Conservation (phyloP, 352 stramenopile species). For the Phytophthora agathidicida region DNA sequence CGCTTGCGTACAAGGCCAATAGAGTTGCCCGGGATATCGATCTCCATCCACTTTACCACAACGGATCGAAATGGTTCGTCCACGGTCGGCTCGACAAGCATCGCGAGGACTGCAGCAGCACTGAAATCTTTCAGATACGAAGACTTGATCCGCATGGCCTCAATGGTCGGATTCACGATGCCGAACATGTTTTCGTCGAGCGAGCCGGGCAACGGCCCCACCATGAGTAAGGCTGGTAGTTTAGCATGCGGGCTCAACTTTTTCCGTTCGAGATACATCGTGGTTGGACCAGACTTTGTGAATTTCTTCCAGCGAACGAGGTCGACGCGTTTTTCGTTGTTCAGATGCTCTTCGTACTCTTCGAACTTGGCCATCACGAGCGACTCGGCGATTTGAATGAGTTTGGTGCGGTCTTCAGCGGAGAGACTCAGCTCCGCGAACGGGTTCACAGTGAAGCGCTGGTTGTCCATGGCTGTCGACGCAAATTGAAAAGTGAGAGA, state of each 20-base stretch:
- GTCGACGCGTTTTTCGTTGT: slow-evolving; percentile 19
- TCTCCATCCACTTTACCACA: slow-evolving; percentile 44
- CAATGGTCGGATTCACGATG: slow-evolving; percentile 29
- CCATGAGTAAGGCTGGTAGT: slow-evolving; percentile 22
- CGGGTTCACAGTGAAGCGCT: slow-evolving; percentile 28
- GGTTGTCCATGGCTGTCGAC: slow-evolving; percentile 19
- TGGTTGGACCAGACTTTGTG: slow-evolving; percentile 2
- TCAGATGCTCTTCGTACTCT: slow-evolving; percentile 26
- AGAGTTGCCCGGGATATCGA: slow-evolving; percentile 18
- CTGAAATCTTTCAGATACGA: slow-evolving; percentile 31
- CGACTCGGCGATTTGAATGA: slow-evolving; percentile 12
- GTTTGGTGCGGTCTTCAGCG: slow-evolving; percentile 6
- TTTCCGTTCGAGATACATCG: slow-evolving; percentile 21
- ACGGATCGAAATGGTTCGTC: slow-evolving; percentile 51
- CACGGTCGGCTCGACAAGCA: slow-evolving; percentile 42
- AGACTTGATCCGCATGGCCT: slow-evolving; percentile 33
- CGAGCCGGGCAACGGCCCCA: slow-evolving; percentile 29
- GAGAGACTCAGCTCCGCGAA: slow-evolving; percentile 9
- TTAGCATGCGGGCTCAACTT: slow-evolving; percentile 15
- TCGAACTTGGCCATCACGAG: slow-evolving; percentile 20
- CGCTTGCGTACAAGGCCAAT: slow-evolving; percentile 25
- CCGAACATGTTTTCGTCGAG: slow-evolving; percentile 54
- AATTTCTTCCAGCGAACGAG: slow-evolving; percentile 23
- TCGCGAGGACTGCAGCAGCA: slow-evolving; percentile 48
- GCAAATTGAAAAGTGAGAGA: no score